A percentile compares a stretch with the other conserved stretches of the same genome.
Conservation (phyloP, 139 green algal species). For the Ettlia oleoabundans region DNA sequence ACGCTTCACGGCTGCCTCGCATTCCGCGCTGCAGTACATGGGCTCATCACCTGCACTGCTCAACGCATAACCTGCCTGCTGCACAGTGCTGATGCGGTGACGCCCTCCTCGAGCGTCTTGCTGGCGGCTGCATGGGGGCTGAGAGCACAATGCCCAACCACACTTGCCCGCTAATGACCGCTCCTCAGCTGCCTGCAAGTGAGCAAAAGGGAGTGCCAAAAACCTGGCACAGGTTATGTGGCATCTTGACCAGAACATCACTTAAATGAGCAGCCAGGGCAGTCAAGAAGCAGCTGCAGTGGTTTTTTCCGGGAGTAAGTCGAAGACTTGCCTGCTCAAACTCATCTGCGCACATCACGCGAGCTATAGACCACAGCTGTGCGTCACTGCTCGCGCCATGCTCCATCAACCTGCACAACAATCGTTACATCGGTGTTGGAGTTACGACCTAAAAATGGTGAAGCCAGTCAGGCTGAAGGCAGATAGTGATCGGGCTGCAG, state of each 20-base stretch:
- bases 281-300: not conserved
- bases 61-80: constrained; percentile 6
- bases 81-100: not conserved
- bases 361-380: constrained; percentile 40
- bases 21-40: constrained; percentile 20
- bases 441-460: too few relatives aligned
- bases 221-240: too few relatives aligned
- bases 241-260: not conserved
- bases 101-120: not conserved
- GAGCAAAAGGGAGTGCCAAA: not conserved
- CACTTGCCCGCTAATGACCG: constrained; percentile 27
- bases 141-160: constrained; percentile 36
- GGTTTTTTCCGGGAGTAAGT: too few relatives aligned
- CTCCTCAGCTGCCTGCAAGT: constrained; percentile 36
- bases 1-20: not conserved
- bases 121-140: not conserved
- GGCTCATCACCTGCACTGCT: not conserved
- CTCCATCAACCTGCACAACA: constrained; percentile 46
- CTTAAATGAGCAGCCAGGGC: not conserved
- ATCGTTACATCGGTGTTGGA: too few relatives aligned
- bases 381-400: not conserved
- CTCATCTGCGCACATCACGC: constrained; percentile 44
- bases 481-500: not conserved
- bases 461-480: not conserved
- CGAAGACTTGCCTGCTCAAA: constrained; percentile 32